These are phyloP conservation scores for Berkeleyomyces rouxiae DNA, from an alignment of 2,329 filamentous ascomycete genomes.

Conservation along the genomic window DNA sequence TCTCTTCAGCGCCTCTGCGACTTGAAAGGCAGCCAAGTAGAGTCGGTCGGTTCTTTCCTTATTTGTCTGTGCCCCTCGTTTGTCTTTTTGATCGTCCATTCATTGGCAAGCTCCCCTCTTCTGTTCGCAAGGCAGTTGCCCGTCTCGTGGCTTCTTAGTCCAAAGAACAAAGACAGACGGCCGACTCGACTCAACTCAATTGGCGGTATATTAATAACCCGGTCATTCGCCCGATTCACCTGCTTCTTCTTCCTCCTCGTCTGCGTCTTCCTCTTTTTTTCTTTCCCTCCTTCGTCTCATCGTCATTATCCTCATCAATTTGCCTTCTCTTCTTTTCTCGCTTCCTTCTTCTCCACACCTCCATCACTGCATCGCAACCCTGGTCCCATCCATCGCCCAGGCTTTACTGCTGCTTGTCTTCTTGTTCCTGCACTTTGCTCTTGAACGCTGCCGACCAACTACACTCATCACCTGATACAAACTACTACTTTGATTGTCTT, in stretches of 20 bases:
- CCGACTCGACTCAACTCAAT: too few species aligned
- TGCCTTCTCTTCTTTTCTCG: not conserved
- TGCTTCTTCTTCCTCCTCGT: not conserved
- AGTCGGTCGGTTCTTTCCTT: too few species aligned
- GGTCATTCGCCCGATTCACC: not conserved
- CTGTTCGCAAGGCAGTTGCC: too few species aligned
- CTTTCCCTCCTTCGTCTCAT: not conserved
- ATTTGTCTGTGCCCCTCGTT: too few species aligned
- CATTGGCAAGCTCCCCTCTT: too few species aligned
- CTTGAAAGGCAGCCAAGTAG: too few species aligned
- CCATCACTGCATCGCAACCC: not conserved
- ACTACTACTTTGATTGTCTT: not conserved
- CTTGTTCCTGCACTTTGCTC: not conserved
- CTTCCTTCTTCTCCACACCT: not conserved
- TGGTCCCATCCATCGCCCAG: not conserved
- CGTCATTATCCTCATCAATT: not conserved
- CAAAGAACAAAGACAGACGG: too few species aligned
- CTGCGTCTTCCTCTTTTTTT: not conserved
- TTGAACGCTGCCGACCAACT: not conserved
- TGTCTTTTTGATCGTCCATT: too few species aligned
- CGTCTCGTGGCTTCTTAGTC: too few species aligned
- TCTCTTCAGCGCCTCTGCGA: too few species aligned
- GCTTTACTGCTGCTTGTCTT: not conserved
- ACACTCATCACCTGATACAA: not conserved
- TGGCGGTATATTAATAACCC: too few species aligned